Evolutionary conservation across 2,329 filamentous ascomycete species (phyloP).

Genomic region (Setomelanomma holmii): DNA sequence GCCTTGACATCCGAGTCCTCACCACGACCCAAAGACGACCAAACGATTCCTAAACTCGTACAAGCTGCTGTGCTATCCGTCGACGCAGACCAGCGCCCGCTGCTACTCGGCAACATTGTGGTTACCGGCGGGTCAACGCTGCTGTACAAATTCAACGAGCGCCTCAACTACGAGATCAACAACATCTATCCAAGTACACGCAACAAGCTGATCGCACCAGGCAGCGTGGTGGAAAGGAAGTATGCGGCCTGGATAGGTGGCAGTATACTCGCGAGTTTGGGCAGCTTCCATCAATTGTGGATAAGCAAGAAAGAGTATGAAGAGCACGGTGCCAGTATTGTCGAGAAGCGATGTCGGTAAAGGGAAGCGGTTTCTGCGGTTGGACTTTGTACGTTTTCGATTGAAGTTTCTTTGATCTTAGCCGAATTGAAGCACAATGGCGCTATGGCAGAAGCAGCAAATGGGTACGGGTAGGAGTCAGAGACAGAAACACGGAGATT

Average conservation of each 20-base stretch:
- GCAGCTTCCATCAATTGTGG: constrained; percentile 99
- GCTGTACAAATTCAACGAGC: constrained; percentile 89
- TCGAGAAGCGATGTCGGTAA: constrained; percentile 95
- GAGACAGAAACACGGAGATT: no score
- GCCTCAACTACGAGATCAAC: constrained; percentile 83
- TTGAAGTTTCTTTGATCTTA: constrained; percentile 2
- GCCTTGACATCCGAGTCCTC: constrained; percentile 64
- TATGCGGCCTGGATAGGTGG: constrained; percentile 97
- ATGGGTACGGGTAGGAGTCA: not conserved
- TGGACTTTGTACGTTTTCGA: not conserved
- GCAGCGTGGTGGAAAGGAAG: constrained; percentile 84
- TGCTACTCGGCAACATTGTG: constrained; percentile 87
- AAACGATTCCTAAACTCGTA: constrained; percentile 85
- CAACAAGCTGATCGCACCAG: constrained; percentile 87
- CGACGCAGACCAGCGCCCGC: constrained; percentile 86
- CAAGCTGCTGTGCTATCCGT: constrained; percentile 77
- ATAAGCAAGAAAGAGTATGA: constrained; percentile 97
- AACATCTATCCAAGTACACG: constrained; percentile 82
- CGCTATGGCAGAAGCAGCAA: not conserved
- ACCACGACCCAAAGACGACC: constrained; percentile 68
- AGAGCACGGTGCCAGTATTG: constrained; percentile 87
- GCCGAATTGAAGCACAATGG: not conserved
- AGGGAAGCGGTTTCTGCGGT: not conserved
- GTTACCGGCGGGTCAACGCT: constrained; percentile 88
- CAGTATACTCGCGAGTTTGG: constrained; percentile 91